Evolutionary conservation across 257 asterid genomes (phyloP), one percentile per base, ranked within the genome.

Genomic region (Ligustrum vulgare): DNA sequence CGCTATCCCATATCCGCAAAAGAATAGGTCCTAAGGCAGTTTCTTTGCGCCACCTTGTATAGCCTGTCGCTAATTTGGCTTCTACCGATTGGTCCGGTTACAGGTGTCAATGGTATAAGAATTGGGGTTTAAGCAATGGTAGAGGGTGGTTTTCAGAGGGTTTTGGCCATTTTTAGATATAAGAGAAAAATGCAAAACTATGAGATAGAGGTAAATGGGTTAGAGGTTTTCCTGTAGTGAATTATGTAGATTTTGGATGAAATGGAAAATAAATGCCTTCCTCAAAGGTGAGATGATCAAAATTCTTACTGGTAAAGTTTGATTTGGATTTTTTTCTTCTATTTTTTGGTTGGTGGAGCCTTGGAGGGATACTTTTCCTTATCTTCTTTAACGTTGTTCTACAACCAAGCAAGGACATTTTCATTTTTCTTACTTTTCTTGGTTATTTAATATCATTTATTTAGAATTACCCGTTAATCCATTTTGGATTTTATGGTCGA

Each of bases 21-120:
- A 84, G 96, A 93, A 82, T 85, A 85, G 89, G 98, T 90, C 98
- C 88, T 86, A 75, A 82, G 94, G 93, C 86, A 86, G 87, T 86
- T 89, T 75, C 72, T 88, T 81, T 74, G 84, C 69, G 82, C 66
- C 71, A 90, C 91, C 87, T 75, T 28, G 66, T 81, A 73, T 87
- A 83, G 83, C 81, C 90, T 83, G 92, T 91, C 80, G 78, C 45
- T 5, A 15, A 22, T 71, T 36, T 79, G 77, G 77, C 67, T 34
- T 70, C 65, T 73, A 87, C 96, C 89, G 87, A 58, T 74, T 70
- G 74, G 58, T 74, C 90, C 89, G 86, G 92, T 91, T 39, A 70
- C 93, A 67, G 77, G 79, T 83, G 90, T 85, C 92, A 83, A 79
- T 87, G 87, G 88, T 93, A 91, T 91, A 91, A 91, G 93, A 86